These are phyloP conservation scores for Debaryomyces coudertii DNA, from an alignment of 1,139 yeast genomes.

Conservation along the genomic window DNA sequence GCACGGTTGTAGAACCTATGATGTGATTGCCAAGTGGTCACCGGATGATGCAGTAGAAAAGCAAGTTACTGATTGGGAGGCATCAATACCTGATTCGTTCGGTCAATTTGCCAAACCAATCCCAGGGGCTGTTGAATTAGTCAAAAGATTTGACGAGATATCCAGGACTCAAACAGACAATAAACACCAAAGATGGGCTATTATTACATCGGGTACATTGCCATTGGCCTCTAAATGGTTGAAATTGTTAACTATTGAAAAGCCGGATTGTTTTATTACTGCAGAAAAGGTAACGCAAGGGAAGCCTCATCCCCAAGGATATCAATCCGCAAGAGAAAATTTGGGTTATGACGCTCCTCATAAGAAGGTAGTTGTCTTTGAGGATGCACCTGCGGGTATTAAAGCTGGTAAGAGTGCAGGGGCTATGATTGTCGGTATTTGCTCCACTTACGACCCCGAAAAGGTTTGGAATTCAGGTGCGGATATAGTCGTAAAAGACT, in stretches of 20 bases:
- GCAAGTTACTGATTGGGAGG: slow-evolving; percentile 22
- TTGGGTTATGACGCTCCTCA: slow-evolving; percentile 20
- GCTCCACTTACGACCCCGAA: slow-evolving; percentile 20
- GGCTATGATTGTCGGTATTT: slow-evolving; percentile 21
- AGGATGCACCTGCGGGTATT: slow-evolving; percentile 22
- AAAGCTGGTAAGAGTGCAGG: slow-evolving; percentile 21
- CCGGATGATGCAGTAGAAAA: slow-evolving; percentile 21
- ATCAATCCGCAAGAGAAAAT: slow-evolving; percentile 18
- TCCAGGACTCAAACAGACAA: slow-evolving; percentile 16
- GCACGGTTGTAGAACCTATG: slow-evolving; percentile 21
- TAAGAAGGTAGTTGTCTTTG: slow-evolving; percentile 20
- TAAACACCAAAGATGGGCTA: slow-evolving; percentile 21
- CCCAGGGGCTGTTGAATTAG: slow-evolving; percentile 20
- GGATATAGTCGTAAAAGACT: slow-evolving; percentile 20
- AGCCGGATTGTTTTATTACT: slow-evolving; percentile 21
- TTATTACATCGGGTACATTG: slow-evolving; percentile 21
- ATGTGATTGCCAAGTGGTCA: slow-evolving; percentile 22
- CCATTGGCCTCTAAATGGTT: slow-evolving; percentile 22
- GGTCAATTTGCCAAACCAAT: slow-evolving; percentile 20
- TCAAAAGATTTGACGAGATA: slow-evolving; percentile 17
- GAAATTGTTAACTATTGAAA: slow-evolving; percentile 18
- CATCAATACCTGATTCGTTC: slow-evolving; percentile 19
- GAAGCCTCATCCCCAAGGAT: slow-evolving; percentile 21
- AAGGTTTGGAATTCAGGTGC: slow-evolving; percentile 19
- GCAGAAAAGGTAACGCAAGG: slow-evolving; percentile 20